Conservation (phyloP, 345 rosid species). For the Theobroma cacao region DNA sequence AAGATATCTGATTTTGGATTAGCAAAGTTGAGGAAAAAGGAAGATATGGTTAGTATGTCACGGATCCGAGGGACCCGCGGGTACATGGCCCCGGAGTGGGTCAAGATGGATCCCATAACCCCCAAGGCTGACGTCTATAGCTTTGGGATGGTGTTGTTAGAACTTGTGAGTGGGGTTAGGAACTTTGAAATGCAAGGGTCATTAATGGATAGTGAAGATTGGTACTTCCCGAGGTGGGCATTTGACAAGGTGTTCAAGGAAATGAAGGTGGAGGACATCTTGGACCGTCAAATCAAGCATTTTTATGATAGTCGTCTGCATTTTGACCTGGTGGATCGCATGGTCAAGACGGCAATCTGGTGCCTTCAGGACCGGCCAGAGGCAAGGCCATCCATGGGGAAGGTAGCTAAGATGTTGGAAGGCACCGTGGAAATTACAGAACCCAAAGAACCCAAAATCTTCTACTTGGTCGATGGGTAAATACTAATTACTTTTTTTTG, state of each 20-base stretch:
- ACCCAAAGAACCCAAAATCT: conserved; percentile 66
- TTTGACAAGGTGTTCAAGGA: conserved; percentile 63
- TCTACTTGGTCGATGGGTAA: conserved; percentile 49
- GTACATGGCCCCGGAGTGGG: conserved; percentile 76
- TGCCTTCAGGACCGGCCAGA: conserved; percentile 70
- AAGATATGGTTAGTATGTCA: conserved; percentile 66
- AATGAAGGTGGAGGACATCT: conserved; percentile 57
- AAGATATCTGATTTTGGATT: conserved; percentile 65
- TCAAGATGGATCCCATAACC: conserved; percentile 53
- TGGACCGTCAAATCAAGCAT: conserved; percentile 57
- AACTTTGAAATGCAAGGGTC: conserved; percentile 52
- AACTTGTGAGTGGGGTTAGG: conserved; percentile 54
- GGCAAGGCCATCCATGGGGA: conserved; percentile 64
- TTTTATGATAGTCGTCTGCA: conserved; percentile 44
- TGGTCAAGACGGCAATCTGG: conserved; percentile 79
- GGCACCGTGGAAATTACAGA: conserved; percentile 71
- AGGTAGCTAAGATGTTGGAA: conserved; percentile 73
- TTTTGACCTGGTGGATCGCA: conserved; percentile 57
- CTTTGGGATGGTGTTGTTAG: conserved; percentile 69
- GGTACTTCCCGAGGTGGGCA: conserved; percentile 74
- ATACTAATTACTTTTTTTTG: not conserved
- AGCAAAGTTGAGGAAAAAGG: conserved; percentile 66
- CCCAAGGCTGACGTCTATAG: conserved; percentile 69
- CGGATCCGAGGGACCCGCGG: conserved; percentile 67
- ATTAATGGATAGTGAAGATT: conserved; percentile 46